Evolutionary conservation across 495 filamentous ascomycete species (phyloP), one percentile per base, ranked within the genome.

Genomic region (Podospora fimiseda): DNA sequence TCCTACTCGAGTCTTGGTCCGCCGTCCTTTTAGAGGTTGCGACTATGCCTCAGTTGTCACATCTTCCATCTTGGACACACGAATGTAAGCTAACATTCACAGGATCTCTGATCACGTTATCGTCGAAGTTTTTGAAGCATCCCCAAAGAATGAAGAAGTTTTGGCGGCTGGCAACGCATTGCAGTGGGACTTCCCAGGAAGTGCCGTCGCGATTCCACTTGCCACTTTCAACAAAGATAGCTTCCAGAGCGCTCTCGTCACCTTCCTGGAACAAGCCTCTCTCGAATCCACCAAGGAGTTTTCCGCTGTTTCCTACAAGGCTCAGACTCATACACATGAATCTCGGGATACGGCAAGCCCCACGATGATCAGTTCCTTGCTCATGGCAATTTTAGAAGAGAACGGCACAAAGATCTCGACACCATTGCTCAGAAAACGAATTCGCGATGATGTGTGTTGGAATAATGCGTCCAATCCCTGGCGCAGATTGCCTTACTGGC

Each of bases 51-150:
- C n/a, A n/a, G 20, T 27, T 45, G 9, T 23, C 20, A 13, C 20
- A n/a, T 19, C 15, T 19, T 19, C 7, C 20, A 21, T 23, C 18
- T 6, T 19, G 42, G 9, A 13, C 18, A 6, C 22, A 46, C 3
- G 16, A 4, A 41, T 4, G 6, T 30, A 13, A n/a, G 27, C 20
- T 16, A n/a, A 38, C 9, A 23, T 9, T 20, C n/a, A 4, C 11
- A 2, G n/a, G 15, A 23, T 8, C 38, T 54, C 20, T 15, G 52
- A 43, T 33, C 30, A 41, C 2, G 58, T 71, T 9, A 37, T 69
- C 0, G 61, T 85, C 36, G 81, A 85, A 57, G 66, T 72, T 1
- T 83, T 84, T 48, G 80, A 86, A 55, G 64, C 78, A 8, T 82
- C 81, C 0, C 64, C 80, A 2, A 49, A 38, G 3, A 74, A 74